Evolutionary conservation across 495 filamentous ascomycete genomes (phyloP).

Genomic region (Letharia lupina): DNA sequence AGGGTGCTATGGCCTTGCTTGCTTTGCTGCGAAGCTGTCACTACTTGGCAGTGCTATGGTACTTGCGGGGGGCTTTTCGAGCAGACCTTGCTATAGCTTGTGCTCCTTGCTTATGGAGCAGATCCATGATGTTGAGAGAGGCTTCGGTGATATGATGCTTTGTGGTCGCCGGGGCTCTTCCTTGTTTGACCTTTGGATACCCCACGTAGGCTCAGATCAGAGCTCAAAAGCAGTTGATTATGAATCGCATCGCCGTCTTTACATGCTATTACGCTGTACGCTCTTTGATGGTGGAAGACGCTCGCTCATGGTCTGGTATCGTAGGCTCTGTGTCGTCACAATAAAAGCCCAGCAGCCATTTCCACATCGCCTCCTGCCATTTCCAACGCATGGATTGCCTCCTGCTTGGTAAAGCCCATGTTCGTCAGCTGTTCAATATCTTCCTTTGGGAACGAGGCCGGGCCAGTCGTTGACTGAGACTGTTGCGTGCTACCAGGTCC

Average conservation of each 20-base stretch:
- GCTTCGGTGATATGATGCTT: too few species aligned
- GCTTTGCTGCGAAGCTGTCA: too few species aligned
- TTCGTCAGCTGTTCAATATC: slow-evolving; percentile 63
- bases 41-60: too few species aligned
- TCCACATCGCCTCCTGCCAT: slow-evolving; percentile 80
- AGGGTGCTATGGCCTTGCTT: neutral
- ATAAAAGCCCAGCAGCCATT: slow-evolving; percentile 74
- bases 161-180: too few species aligned
- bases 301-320: neutral
- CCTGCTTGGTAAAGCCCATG: slow-evolving; percentile 68
- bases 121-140: too few species aligned
- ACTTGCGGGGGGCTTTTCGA: too few species aligned
- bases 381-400: slow-evolving; percentile 72
- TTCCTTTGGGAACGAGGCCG: slow-evolving; percentile 45
- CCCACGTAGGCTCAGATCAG: neutral
- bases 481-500: slow-evolving; percentile 23
- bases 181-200: neutral
- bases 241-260: too few species aligned
- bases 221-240: neutral
- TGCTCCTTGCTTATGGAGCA: too few species aligned
- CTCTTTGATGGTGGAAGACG: neutral
- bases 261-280: neutral
- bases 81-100: too few species aligned
- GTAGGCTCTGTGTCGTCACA: slow-evolving; percentile 30
- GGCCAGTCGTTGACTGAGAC: slow-evolving; percentile 16